Conservation (phyloP, 805 yeast species). For the Pichia manshurica region DNA sequence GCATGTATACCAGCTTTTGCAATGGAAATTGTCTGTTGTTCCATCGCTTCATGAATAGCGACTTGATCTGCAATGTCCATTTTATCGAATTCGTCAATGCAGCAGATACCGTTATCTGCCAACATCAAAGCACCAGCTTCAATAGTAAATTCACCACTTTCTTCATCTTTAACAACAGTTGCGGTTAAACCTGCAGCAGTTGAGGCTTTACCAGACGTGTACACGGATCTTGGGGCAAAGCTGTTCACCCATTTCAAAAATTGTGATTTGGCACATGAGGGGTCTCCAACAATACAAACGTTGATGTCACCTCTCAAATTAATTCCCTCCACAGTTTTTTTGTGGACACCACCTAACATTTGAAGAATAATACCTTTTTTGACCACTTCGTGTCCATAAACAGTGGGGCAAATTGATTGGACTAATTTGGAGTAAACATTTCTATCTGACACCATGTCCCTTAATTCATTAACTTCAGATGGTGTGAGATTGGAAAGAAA, state of each 20-base stretch:
- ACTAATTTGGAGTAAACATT: slow-evolving; percentile 81
- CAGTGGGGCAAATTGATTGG: slow-evolving; percentile 89
- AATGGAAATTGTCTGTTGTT: slow-evolving; percentile 96
- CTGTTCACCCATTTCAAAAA: slow-evolving; percentile 88
- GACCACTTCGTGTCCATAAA: slow-evolving; percentile 90
- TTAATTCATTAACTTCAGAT: slow-evolving; percentile 77
- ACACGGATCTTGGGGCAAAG: slow-evolving; percentile 89
- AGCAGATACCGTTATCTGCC: slow-evolving; percentile 97
- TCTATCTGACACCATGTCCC: slow-evolving; percentile 85
- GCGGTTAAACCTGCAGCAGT: slow-evolving; percentile 99
- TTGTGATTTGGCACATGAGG: slow-evolving; percentile 95
- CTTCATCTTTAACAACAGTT: slow-evolving; percentile 95
- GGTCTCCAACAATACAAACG: slow-evolving; percentile 95
- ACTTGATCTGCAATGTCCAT: slow-evolving; percentile 96
- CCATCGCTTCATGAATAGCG: slow-evolving; percentile 99
- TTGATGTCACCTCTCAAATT: slow-evolving; percentile 94
- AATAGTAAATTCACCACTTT: slow-evolving; percentile 92
- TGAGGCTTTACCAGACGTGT: slow-evolving; percentile 97
- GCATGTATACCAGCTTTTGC: slow-evolving; percentile 99
- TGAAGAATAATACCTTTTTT: slow-evolving; percentile 89
- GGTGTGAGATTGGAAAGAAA: slow-evolving; percentile 73
- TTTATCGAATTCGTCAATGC: slow-evolving; percentile 97
- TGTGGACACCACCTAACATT: slow-evolving; percentile 92
- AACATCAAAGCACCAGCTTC: slow-evolving; percentile 99
- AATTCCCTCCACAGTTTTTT: slow-evolving; percentile 88